phyloP scores from a whole-genome alignment of 305 asterid genomes.

The Petunia hybrid region DNA sequence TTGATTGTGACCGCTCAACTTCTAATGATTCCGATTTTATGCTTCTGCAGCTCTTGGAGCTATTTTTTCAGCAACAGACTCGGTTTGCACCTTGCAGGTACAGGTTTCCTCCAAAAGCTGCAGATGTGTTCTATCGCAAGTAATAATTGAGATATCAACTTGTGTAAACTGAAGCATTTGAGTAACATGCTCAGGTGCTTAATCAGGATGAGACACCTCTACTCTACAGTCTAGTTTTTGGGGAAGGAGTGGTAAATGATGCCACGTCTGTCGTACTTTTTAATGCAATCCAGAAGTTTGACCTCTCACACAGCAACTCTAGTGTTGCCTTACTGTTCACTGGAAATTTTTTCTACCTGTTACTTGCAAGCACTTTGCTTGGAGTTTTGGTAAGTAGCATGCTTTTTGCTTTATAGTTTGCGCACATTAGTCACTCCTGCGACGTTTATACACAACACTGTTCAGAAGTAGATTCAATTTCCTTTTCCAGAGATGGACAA shows the following conservation, averaged over 20 bases:
- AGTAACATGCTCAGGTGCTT: conserved; percentile 64
- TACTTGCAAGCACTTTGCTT: conserved; percentile 66
- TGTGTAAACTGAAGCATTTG: conserved; percentile 6
- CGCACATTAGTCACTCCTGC: not conserved
- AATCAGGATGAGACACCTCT: conserved; percentile 81
- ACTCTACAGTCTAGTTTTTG: conserved; percentile 76
- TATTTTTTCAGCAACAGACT: conserved; percentile 87
- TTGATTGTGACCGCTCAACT: conserved; percentile 4
- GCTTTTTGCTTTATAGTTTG: not conserved
- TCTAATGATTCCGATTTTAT: not conserved
- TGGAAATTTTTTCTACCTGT: conserved; percentile 61
- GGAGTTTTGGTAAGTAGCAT: conserved; percentile 65
- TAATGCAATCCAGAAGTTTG: conserved; percentile 79
- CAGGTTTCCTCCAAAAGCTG: not conserved
- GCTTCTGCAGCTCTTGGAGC: conserved; percentile 74
- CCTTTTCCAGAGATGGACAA: not conserved
- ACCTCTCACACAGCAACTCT: conserved; percentile 55
- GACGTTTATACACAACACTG: not conserved
- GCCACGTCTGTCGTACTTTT: conserved; percentile 88
- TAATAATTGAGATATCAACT: not conserved
- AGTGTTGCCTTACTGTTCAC: conserved; percentile 48
- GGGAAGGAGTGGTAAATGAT: conserved; percentile 92
- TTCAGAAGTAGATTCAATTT: not conserved
- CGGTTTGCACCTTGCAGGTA: conserved; percentile 90
- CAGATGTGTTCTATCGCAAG: not conserved